Evolutionary conservation across 192 early-diverging fungal species (phyloP).

Genomic region (Podila verticillata): DNA sequence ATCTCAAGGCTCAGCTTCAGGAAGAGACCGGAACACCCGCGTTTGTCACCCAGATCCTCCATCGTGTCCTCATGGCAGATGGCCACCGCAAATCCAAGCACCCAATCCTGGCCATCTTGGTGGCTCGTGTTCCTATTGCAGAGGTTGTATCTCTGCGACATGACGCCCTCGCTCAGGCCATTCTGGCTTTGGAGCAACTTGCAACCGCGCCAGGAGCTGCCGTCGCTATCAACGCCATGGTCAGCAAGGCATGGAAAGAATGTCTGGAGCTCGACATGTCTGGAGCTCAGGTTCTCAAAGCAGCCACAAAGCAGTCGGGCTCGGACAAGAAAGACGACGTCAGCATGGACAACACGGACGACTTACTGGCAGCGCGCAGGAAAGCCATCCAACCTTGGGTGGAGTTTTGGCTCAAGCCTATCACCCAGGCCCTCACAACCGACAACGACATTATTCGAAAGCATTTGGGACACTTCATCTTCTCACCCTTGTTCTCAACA

Average conservation of each 20-base stretch:
- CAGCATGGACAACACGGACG: neutral
- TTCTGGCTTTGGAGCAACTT: slow-evolving; percentile 39
- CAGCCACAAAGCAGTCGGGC: neutral
- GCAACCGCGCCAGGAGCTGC: slow-evolving; percentile 52
- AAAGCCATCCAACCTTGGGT: slow-evolving; percentile 51
- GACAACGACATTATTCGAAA: slow-evolving; percentile 61
- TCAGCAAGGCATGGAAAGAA: slow-evolving; percentile 45
- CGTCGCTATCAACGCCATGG: slow-evolving; percentile 47
- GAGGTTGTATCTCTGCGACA: slow-evolving; percentile 65
- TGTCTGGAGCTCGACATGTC: slow-evolving; percentile 26
- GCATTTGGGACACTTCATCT: slow-evolving; percentile 64
- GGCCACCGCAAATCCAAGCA: slow-evolving; percentile 87
- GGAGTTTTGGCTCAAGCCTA: slow-evolving; percentile 65
- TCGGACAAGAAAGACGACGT: neutral
- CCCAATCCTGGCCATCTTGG: slow-evolving; percentile 74
- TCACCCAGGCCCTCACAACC: slow-evolving; percentile 63
- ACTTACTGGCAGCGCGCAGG: slow-evolving; percentile 13
- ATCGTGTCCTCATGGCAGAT: slow-evolving; percentile 77
- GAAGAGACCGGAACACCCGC: slow-evolving; percentile 17
- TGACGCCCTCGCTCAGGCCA: slow-evolving; percentile 68
- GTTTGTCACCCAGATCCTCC: slow-evolving; percentile 68
- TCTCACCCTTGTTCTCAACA: slow-evolving; percentile 63
- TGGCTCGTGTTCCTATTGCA: slow-evolving; percentile 61
- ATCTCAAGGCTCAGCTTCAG: slow-evolving; percentile 33
- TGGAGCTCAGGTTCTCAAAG: slow-evolving; percentile 9